phyloP scores from a whole-genome alignment of 371 early-diverging fungal genomes.

The Umbelopsis sp. region DNA sequence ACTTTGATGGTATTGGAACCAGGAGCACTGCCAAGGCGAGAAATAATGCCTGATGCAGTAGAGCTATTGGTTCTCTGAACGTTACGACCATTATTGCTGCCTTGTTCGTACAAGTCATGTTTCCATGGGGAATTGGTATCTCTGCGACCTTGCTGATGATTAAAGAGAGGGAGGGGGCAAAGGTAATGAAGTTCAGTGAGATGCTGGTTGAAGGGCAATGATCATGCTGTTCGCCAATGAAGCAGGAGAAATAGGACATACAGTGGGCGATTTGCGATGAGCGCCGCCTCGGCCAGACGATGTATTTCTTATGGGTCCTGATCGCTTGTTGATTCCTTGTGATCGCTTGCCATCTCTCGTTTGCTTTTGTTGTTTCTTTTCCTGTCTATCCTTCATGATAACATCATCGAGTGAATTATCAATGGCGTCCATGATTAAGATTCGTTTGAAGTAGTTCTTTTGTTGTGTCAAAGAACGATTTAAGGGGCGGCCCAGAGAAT shows the following conservation, averaged over 20 bases:
- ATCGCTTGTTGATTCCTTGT: slow-evolving; percentile 38
- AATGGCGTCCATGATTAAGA: slow-evolving; percentile 36
- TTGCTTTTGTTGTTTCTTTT: slow-evolving; percentile 26
- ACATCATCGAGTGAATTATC: slow-evolving; percentile 60
- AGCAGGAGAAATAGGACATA: background rate
- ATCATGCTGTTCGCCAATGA: background rate
- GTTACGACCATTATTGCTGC: slow-evolving; percentile 7
- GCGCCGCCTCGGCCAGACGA: slow-evolving; percentile 29
- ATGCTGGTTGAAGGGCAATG: background rate
- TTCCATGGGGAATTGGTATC: slow-evolving; percentile 39
- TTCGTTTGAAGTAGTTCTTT: slow-evolving; percentile 14
- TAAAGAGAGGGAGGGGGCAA: background rate
- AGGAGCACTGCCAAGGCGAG: slow-evolving; percentile 32
- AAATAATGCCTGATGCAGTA: slow-evolving; percentile 21
- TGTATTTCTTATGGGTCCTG: slow-evolving; percentile 20
- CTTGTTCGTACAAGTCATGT: slow-evolving; percentile 44
- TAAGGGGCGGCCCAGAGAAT: background rate
- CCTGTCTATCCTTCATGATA: slow-evolving; percentile 40
- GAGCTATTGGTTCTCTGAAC: slow-evolving; percentile 1
- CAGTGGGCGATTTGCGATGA: slow-evolving; percentile 29
- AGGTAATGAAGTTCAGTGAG: background rate
- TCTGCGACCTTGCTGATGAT: slow-evolving; percentile 29
- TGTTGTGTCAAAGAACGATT: slow-evolving; percentile 28
- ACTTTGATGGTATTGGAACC: slow-evolving; percentile 24
- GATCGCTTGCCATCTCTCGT: slow-evolving; percentile 26